Base-by-base conservation (phyloP, 768 basidiomycete genomes). In the Royoungia palumana region DNA sequence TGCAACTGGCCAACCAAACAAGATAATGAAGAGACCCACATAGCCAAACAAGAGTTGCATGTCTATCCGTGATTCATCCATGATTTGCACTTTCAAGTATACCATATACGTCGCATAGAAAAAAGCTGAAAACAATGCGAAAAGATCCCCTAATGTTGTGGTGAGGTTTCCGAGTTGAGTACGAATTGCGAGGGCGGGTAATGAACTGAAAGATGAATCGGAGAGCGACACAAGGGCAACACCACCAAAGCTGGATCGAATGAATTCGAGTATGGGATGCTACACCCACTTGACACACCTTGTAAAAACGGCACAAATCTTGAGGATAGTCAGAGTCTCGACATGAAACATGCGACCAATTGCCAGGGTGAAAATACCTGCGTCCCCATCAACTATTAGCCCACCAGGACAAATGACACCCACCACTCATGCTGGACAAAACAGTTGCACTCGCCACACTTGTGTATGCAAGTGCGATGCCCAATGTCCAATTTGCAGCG, bases 1-100 rank as follows among this genome's bases (percentile, higher is more conserved):
- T 1, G 85, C 90, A 9, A 92, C 68, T 0, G 92, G 91, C 82
- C 89, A 88, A 50, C 80, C 80, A 13, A 73, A 65, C 5, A 87
- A 51, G 61, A 91, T 81, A 65, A 89, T 95, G 73, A 89, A 90
- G 11, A 92, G 70, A 10, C 94, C 92, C 22, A 95, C 91, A 56
- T 90, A 95, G 20, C 94, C 94, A 59, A 96, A 94, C 73, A 96
- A 94, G 24, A 94, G 75, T 56, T 92, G 88, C 93, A 94, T 94
- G 64, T 94, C 84, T 57, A 94, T 79, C 46, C 91, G 78, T 5
- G 87, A 86, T 61, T 94, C 91, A 28, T 78, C 76, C 37, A 78
- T 81, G 44, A 96, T 87, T 47, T 82, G 81, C 38, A 94, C 87
- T 68, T 97, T 98, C 60, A 98, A 77, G 41, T 95, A 75, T 53